These are phyloP conservation scores for Candida glaebosa DNA, from an alignment of 805 yeast species.

Conservation along the genomic window DNA sequence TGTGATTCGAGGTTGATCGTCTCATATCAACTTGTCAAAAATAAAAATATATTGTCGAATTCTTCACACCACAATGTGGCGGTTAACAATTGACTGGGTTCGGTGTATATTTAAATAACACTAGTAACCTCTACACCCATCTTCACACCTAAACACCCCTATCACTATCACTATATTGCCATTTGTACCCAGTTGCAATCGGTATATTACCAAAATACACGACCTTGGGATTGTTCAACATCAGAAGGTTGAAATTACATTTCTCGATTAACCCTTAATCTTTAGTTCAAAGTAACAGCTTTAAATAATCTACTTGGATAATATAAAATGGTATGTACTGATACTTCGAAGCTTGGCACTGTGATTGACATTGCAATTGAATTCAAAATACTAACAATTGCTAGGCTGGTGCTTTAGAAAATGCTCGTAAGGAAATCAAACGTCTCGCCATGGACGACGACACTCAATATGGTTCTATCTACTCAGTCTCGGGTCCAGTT, in stretches of 20 bases:
- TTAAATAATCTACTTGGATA: neutral
- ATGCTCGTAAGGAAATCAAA: conserved; percentile 90
- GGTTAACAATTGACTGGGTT: too few relatives aligned
- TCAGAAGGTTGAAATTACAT: neutral
- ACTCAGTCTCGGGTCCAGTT: conserved; percentile 97
- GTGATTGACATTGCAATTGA: neutral
- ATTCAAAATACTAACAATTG: conserved; percentile 4
- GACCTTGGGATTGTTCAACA: conserved; percentile 1
- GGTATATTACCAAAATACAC: neutral
- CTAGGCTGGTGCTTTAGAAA: conserved; percentile 94
- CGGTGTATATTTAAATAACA: too few relatives aligned
- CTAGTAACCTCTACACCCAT: too few relatives aligned
- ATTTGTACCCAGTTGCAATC: neutral
- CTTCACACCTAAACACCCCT: too few relatives aligned
- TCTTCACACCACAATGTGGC: too few relatives aligned
- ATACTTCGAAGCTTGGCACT: neutral
- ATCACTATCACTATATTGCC: too few relatives aligned
- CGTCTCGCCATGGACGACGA: conserved; percentile 81
- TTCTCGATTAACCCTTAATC: neutral
- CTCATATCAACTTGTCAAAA: too few relatives aligned
- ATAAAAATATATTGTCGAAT: too few relatives aligned
- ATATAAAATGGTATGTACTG: neutral
- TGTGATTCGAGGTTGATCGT: conserved; percentile 30
- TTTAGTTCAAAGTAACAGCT: neutral
- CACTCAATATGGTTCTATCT: conserved; percentile 81